These are phyloP conservation scores for Trichosporon ovoides DNA, from an alignment of 1,284 basidiomycete species.

Conservation along the genomic window DNA sequence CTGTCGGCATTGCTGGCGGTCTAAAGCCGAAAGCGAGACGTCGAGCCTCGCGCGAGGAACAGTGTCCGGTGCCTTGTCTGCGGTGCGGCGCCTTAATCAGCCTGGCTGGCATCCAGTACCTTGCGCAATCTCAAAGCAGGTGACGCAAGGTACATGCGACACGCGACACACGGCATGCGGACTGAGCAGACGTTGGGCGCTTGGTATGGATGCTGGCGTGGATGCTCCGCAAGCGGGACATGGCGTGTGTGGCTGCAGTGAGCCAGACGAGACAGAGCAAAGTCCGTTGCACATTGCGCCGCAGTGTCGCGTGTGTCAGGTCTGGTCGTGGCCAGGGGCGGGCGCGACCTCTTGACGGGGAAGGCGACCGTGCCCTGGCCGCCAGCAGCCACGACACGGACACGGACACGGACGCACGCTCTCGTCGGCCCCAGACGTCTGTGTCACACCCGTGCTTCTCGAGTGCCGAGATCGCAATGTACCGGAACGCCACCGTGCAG, in stretches of 20 bases:
- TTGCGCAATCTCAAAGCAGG: not conserved
- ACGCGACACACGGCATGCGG: conserved; percentile 1
- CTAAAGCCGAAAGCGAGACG: not conserved
- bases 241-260: too few relatives aligned
- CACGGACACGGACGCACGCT: not conserved
- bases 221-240: too few relatives aligned
- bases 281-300: too few relatives aligned
- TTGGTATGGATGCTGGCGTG: not conserved
- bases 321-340: too few relatives aligned
- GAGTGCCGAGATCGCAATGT: not conserved
- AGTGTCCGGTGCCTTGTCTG: conserved; percentile 1
- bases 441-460: conserved; percentile 2
- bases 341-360: too few relatives aligned
- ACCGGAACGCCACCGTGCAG: not conserved
- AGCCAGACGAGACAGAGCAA: too few relatives aligned
- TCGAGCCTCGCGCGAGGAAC: not conserved
- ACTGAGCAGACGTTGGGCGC: not conserved
- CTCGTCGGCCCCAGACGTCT: not conserved
- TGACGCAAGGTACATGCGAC: not conserved
- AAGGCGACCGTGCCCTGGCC: too few relatives aligned
- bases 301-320: too few relatives aligned
- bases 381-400: too few relatives aligned
- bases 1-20: not conserved
- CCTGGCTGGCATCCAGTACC: not conserved
- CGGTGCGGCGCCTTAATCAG: not conserved